Evolutionary conservation across 805 yeast species (phyloP).

Genomic region (Zygoascus tannicola): DNA sequence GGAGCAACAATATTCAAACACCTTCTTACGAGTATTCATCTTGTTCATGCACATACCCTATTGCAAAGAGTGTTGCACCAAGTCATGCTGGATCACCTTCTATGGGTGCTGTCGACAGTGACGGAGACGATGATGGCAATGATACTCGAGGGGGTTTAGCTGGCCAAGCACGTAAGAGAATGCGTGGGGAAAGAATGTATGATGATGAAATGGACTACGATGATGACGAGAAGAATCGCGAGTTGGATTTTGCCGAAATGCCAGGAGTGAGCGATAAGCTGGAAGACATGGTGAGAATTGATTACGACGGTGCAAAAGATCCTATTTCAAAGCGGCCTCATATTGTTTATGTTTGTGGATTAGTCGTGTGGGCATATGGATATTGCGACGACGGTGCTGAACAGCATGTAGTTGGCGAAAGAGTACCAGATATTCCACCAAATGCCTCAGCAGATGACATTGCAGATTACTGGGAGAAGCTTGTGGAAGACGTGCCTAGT

Average conservation of each 20-base stretch:
- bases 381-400: conserved; percentile 27
- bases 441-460: conserved; percentile 7
- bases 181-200: conserved; percentile 6
- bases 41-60: conserved; percentile 14
- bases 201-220: neutral
- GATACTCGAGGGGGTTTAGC: conserved; percentile 8
- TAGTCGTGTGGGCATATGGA: conserved; percentile 28
- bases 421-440: neutral
- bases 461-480: conserved; percentile 4
- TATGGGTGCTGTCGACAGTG: conserved; percentile 8
- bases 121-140: neutral
- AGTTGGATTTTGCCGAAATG: conserved; percentile 1
- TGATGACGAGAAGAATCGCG: conserved; percentile 8
- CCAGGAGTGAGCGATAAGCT: conserved; percentile 4
- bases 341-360: conserved; percentile 21
- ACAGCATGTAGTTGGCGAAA: conserved; percentile 5
- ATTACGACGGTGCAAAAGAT: conserved; percentile 19
- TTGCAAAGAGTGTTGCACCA: conserved; percentile 10
- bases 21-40: conserved; percentile 8
- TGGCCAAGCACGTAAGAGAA: conserved; percentile 4
- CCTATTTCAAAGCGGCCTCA: conserved; percentile 25
- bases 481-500: conserved; percentile 7
- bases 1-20: conserved; percentile 3
- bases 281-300: conserved; percentile 11
- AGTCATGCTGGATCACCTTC: conserved; percentile 18